phyloP scores from a whole-genome alignment of 768 basidiomycete species.

The Tephrocybe rancida region DNA sequence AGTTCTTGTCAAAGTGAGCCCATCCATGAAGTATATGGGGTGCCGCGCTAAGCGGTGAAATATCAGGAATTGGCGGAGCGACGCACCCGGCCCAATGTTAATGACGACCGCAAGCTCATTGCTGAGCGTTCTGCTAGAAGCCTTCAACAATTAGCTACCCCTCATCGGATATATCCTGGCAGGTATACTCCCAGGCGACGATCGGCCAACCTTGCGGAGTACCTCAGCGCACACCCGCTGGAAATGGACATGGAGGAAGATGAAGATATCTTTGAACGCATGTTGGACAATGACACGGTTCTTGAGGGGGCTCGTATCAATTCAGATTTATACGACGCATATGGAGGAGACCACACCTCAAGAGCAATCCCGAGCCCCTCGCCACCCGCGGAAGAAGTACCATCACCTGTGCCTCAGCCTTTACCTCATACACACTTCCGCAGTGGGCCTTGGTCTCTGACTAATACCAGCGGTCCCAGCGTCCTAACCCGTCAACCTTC shows the following conservation, averaged over 20 bases:
- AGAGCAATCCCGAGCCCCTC: slow-evolving; percentile 30
- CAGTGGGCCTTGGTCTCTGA: slow-evolving; percentile 35
- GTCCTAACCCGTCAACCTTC: slow-evolving; percentile 58
- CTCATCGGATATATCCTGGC: slow-evolving; percentile 51
- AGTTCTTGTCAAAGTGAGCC: slow-evolving; percentile 73
- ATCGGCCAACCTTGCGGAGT: slow-evolving; percentile 49
- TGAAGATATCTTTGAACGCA: slow-evolving; percentile 60
- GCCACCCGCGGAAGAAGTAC: slow-evolving; percentile 36
- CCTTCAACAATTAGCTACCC: slow-evolving; percentile 57
- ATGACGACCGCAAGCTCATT: slow-evolving; percentile 68
- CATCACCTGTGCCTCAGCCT: slow-evolving; percentile 24
- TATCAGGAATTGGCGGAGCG: slow-evolving; percentile 78
- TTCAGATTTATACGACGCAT: slow-evolving; percentile 68
- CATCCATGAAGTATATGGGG: background rate
- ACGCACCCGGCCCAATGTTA: slow-evolving; percentile 49
- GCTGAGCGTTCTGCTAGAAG: slow-evolving; percentile 68
- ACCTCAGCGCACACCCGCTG: slow-evolving; percentile 51
- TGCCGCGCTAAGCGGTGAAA: background rate
- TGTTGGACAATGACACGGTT: slow-evolving; percentile 39
- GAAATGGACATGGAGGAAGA: slow-evolving; percentile 68
- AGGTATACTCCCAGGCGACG: slow-evolving; percentile 40
- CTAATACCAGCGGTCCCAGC: slow-evolving; percentile 22
- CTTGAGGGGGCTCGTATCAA: slow-evolving; percentile 61
- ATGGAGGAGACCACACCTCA: slow-evolving; percentile 27
- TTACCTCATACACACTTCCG: slow-evolving; percentile 19